phyloP scores from a whole-genome alignment of 441 rosid genomes.

The Capsella rubella region DNA sequence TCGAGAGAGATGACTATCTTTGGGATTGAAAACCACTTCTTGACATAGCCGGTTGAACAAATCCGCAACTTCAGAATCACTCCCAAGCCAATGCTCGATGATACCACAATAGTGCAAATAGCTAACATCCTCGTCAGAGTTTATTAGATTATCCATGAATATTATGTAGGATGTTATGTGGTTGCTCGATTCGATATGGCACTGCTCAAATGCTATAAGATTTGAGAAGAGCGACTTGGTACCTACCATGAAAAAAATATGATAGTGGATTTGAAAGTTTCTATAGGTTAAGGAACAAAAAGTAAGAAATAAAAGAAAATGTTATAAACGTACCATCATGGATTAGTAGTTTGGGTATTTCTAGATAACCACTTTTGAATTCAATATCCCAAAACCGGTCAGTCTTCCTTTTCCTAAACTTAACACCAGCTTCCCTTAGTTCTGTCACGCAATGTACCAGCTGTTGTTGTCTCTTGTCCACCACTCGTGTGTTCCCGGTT shows the following conservation, averaged over 20 bases:
- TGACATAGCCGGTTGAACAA: conserved; percentile 78
- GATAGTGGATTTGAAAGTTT: background rate
- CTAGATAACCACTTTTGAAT: conserved; percentile 72
- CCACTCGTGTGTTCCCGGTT: conserved; percentile 57
- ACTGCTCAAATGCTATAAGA: conserved; percentile 80
- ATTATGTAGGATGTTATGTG: conserved; percentile 74
- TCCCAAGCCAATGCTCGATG: conserved; percentile 84
- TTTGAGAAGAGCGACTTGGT: conserved; percentile 86
- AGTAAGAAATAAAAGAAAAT: background rate
- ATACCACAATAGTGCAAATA: conserved; percentile 72
- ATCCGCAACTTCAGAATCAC: conserved; percentile 78
- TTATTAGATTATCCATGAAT: conserved; percentile 87
- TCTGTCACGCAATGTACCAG: conserved; percentile 72
- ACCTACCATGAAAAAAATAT: conserved; percentile 3
- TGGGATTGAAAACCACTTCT: conserved; percentile 81
- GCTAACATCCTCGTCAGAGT: conserved; percentile 70
- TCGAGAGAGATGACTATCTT: conserved; percentile 65
- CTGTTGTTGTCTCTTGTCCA: conserved; percentile 75
- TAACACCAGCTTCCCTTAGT: conserved; percentile 74
- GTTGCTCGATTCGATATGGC: conserved; percentile 72
- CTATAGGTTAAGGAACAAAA: background rate
- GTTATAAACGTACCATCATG: conserved; percentile 60
- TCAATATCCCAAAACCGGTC: conserved; percentile 83
- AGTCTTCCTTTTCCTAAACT: conserved; percentile 65
- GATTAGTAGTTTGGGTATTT: conserved; percentile 70